Evolutionary conservation across 305 asterid species (phyloP), one percentile per base, ranked within the genome.

Genomic region (Fraxinus paxiana): DNA sequence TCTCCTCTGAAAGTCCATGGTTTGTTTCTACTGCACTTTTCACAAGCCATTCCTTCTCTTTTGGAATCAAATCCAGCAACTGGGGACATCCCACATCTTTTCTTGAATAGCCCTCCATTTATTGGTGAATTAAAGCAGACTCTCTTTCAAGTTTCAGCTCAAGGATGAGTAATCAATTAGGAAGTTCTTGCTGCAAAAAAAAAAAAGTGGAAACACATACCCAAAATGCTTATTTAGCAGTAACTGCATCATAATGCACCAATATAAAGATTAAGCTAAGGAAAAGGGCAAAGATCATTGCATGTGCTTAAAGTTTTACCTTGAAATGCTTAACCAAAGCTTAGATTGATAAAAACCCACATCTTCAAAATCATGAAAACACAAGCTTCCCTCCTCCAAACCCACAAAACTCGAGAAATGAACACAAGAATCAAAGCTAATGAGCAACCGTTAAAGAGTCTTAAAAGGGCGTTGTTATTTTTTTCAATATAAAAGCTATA

Each of bases 41-140:
- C 78, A 79, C 83, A 10, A 69, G 10, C 90, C 90, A 83, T 30
- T 84, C 82, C 65, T 82, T 73, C 0, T 86, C 85, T 61, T 78
- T 85, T 5, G 91, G 85, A 41, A 93, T 90, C 90, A 93, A 92
- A 86, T 92, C 94, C 28, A 93, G 88, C 75, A 93, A 30, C 79
- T 87, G 85, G 5, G 88, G 92, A 85, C 91, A 83, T 35, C 87
- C 85, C 0, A 83, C 90, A 1, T 84, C 90, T 78, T 87, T 87
- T 82, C 87, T 85, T 69, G 88, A 75, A 84, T 87, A 90, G 2
- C 88, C 87, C 80, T 89, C 93, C 98, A 93, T 92, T 76, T 70
- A 3, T 34, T 75, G 59, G 2, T 46, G 59, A 46, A 63, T 22
- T 46, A 46, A 13, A 46, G 6, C 59, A 13, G 59, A 15, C 6